Evolutionary conservation across 169 alveolate genomes (phyloP).

Genomic region (Eimeria sp.): DNA sequence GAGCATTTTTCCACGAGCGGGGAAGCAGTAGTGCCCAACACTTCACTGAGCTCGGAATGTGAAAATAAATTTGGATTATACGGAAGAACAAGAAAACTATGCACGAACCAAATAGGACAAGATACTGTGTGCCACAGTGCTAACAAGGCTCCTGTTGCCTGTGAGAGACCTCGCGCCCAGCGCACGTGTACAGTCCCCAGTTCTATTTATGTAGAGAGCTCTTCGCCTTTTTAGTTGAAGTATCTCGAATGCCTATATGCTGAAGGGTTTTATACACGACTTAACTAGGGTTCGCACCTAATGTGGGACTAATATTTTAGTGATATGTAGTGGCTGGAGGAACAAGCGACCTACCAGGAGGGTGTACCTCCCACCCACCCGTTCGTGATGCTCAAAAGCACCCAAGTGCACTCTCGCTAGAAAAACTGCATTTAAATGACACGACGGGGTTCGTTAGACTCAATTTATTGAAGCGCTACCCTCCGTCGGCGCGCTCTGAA

Average conservation of each 20-base stretch:
- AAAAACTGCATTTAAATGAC: constrained; percentile 70
- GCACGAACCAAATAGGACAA: not conserved
- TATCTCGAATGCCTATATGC: not conserved
- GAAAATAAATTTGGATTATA: not conserved
- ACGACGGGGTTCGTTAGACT: constrained; percentile 69
- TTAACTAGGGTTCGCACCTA: constrained; percentile 42
- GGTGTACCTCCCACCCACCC: constrained; percentile 82
- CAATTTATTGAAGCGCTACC: constrained; percentile 50
- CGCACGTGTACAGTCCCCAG: constrained; percentile 37
- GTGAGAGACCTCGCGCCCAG: constrained; percentile 27
- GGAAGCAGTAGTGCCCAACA: not conserved
- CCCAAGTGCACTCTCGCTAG: constrained; percentile 56
- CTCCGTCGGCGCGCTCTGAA: constrained; percentile 52
- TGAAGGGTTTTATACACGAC: constrained; percentile 10
- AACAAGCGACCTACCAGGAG: constrained; percentile 70
- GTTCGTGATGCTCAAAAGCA: constrained; percentile 47
- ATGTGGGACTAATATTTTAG: constrained; percentile 14
- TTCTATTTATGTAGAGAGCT: constrained; percentile 10
- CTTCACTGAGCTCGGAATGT: constrained; percentile 8
- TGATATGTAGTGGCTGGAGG: constrained; percentile 46
- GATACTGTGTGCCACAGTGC: constrained; percentile 12
- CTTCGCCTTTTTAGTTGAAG: constrained; percentile 11
- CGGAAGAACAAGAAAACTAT: not conserved
- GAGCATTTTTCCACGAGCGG: not conserved
- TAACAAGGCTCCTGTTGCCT: constrained; percentile 39